These are phyloP conservation scores for Aspergillus avenaceus DNA, from an alignment of 495 filamentous ascomycete species.

Conservation along the genomic window DNA sequence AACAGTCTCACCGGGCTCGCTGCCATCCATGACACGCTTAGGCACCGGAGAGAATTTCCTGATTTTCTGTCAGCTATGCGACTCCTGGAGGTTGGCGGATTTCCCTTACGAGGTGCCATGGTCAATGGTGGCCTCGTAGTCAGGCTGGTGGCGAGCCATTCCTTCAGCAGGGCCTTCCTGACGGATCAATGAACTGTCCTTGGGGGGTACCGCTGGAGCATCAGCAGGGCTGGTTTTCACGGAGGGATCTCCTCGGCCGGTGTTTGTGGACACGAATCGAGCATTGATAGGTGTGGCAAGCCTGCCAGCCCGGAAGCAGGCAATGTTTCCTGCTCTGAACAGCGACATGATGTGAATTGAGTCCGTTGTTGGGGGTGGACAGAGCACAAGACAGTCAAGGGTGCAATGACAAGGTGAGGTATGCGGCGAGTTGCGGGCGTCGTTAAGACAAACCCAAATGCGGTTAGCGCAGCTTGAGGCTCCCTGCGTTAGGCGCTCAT, in stretches of 20 bases:
- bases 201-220: constrained; percentile 31
- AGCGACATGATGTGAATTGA: constrained; percentile 37
- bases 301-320: constrained; percentile 33
- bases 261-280: constrained; percentile 30
- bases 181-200: constrained; percentile 46
- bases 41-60: constrained; percentile 89
- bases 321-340: constrained; percentile 37
- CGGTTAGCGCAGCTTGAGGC: constrained; percentile 36
- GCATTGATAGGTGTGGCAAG: constrained; percentile 31
- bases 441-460: constrained; percentile 35
- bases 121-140: constrained; percentile 74
- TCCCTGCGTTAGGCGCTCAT: constrained; percentile 26
- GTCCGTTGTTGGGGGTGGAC: constrained; percentile 17
- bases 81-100: constrained; percentile 3
- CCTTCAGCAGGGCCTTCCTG: constrained; percentile 49
- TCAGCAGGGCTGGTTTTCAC: constrained; percentile 41
- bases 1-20: constrained; percentile 69
- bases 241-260: constrained; percentile 18
- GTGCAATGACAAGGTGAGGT: constrained; percentile 29
- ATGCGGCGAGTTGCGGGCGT: constrained; percentile 32
- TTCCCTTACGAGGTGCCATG: constrained; percentile 73
- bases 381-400: constrained; percentile 16
- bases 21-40: constrained; percentile 82
- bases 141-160: constrained; percentile 63
- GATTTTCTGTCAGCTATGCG: constrained; percentile 19